Percentiles rank a stretch among this genome's conserved stretches.
Conservation (phyloP, 1,284 basidiomycete genomes). For the Apiotrichum siamense region DNA sequence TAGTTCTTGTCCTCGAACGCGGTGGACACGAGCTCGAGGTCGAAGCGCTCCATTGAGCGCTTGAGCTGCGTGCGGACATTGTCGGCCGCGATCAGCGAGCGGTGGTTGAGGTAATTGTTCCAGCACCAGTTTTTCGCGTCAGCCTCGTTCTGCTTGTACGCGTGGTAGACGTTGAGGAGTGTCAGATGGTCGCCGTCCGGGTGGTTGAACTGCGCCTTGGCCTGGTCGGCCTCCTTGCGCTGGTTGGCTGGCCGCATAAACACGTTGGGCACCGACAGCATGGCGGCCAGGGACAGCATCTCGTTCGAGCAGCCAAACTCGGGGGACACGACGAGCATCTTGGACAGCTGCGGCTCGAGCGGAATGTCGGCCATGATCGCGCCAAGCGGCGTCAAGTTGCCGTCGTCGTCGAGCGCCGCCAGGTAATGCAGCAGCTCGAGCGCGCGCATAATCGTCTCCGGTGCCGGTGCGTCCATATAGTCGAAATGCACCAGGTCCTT, state of each 20-base stretch:
- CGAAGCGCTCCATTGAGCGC: slow-evolving; percentile 85
- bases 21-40: slow-evolving; percentile 73
- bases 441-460: slow-evolving; percentile 96
- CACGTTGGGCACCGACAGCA: slow-evolving; percentile 88
- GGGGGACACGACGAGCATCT: slow-evolving; percentile 88
- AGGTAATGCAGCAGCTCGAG: slow-evolving; percentile 91
- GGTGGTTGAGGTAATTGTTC: slow-evolving; percentile 81
- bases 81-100: slow-evolving; percentile 84
- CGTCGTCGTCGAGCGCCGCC: slow-evolving; percentile 88
- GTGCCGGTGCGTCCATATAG: slow-evolving; percentile 94
- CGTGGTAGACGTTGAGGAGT: slow-evolving; percentile 91
- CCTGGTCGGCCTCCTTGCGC: slow-evolving; percentile 82
- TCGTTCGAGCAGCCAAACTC: slow-evolving; percentile 97
- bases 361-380: slow-evolving; percentile 97
- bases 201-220: slow-evolving; percentile 80
- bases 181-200: slow-evolving; percentile 96
- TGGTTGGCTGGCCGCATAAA: slow-evolving; percentile 87
- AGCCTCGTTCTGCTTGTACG: slow-evolving; percentile 72
- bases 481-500: slow-evolving; percentile 90
- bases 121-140: slow-evolving; percentile 82
- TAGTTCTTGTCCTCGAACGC: slow-evolving; percentile 68
- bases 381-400: slow-evolving; percentile 80
- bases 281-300: slow-evolving; percentile 88
- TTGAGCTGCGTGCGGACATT: slow-evolving; percentile 91
- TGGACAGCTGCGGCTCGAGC: slow-evolving; percentile 91